Evolutionary conservation across 129 eudicot genomes (phyloP).

Genomic region (Dittrichia graveolens): DNA sequence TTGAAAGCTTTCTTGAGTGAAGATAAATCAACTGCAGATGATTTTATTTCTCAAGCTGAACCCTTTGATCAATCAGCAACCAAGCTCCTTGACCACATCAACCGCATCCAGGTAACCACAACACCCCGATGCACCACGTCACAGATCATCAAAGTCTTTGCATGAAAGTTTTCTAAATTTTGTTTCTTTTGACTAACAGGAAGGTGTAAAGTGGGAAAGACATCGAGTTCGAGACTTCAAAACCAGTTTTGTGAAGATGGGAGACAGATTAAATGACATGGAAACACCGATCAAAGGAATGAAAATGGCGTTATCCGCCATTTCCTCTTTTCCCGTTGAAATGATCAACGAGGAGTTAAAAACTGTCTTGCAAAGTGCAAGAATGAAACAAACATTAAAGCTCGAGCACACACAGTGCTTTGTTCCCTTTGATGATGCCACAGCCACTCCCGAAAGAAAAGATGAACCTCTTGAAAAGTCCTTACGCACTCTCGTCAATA

Average conservation of each 20-base stretch:
- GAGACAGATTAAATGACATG: slow-evolving; percentile 47
- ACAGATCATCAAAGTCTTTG: neutral
- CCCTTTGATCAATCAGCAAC: slow-evolving; percentile 57
- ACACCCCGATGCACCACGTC: neutral
- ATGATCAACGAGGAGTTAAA: slow-evolving; percentile 36
- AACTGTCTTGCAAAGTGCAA: slow-evolving; percentile 28
- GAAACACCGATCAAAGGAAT: slow-evolving; percentile 63
- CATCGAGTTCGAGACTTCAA: slow-evolving; percentile 40
- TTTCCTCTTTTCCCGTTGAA: slow-evolving; percentile 35
- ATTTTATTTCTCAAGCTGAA: slow-evolving; percentile 58
- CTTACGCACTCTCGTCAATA: slow-evolving; percentile 23
- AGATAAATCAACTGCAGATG: slow-evolving; percentile 38
- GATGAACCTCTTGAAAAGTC: slow-evolving; percentile 37
- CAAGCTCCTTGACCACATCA: slow-evolving; percentile 57
- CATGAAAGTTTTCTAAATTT: neutral
- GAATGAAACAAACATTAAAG: slow-evolving; percentile 35
- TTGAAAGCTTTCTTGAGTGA: slow-evolving; percentile 53
- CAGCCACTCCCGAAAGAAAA: slow-evolving; percentile 45
- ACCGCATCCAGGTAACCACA: slow-evolving; percentile 54
- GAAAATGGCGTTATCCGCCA: slow-evolving; percentile 52
- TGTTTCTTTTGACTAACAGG: slow-evolving; percentile 38
- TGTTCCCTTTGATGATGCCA: slow-evolving; percentile 41
- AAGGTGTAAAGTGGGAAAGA: slow-evolving; percentile 66
- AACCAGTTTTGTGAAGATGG: slow-evolving; percentile 38
- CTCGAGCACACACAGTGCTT: slow-evolving; percentile 42